phyloP scores from a whole-genome alignment of 495 filamentous ascomycete species.

The Hypoxylon perforatum region DNA sequence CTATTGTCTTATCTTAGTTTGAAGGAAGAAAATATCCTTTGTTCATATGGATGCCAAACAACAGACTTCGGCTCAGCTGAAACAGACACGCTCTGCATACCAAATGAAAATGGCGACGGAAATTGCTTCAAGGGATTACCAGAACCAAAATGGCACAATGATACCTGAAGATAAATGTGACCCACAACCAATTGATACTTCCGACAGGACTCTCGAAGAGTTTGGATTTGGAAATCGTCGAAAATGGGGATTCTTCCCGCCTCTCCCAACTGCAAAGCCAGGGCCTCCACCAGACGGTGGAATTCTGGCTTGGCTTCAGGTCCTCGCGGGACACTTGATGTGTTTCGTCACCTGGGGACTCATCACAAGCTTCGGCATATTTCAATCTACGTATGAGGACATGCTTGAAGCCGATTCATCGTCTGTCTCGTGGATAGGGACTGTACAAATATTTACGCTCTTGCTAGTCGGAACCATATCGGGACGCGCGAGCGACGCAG shows the following conservation, averaged over 20 bases:
- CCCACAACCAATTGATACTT: background rate
- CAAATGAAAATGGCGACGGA: background rate
- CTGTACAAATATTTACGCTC: slow-evolving; percentile 50
- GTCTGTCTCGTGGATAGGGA: slow-evolving; percentile 56
- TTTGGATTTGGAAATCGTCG: background rate
- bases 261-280: slow-evolving; percentile 11
- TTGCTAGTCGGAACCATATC: slow-evolving; percentile 52
- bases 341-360: slow-evolving; percentile 48
- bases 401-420: slow-evolving; percentile 44
- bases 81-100: background rate
- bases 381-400: slow-evolving; percentile 62
- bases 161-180: background rate
- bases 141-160: background rate
- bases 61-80: too few species aligned
- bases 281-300: slow-evolving; percentile 18
- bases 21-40: too few species aligned
- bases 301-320: slow-evolving; percentile 13
- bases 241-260: slow-evolving; percentile 17
- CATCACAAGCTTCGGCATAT: slow-evolving; percentile 63
- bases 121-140: background rate
- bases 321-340: slow-evolving; percentile 13
- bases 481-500: slow-evolving; percentile 61
- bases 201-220: background rate
- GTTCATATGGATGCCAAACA: too few species aligned
- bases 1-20: too few species aligned